phyloP scores from a whole-genome alignment of 108 stramenopile species.

The Nitzschia sp. region DNA sequence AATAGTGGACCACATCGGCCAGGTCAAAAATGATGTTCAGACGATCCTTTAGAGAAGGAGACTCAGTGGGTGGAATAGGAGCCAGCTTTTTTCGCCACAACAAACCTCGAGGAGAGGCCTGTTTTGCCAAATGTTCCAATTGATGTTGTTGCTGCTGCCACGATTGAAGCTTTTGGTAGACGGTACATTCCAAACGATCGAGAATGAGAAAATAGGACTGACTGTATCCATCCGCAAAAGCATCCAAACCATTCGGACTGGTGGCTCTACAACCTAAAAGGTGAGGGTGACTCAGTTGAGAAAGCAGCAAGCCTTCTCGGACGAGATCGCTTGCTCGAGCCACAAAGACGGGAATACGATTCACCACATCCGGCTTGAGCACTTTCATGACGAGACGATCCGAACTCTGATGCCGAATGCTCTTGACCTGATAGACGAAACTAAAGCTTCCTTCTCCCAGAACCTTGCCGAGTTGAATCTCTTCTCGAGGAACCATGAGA shows the following conservation, averaged over 20 bases:
- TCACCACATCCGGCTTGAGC: slow-evolving; percentile 16
- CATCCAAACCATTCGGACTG: slow-evolving; percentile 38
- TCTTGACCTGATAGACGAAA: slow-evolving; percentile 48
- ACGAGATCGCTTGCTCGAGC: slow-evolving; percentile 57
- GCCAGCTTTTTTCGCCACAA: too few species aligned
- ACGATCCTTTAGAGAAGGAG: not conserved
- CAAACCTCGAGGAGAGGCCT: too few species aligned
- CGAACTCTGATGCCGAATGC: too few species aligned
- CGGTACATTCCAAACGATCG: slow-evolving; percentile 59
- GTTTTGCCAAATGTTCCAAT: too few species aligned
- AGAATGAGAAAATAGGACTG: slow-evolving; percentile 59
- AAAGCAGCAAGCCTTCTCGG: slow-evolving; percentile 60
- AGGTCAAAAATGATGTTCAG: slow-evolving; percentile 12
- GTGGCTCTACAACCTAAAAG: slow-evolving; percentile 61
- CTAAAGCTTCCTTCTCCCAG: slow-evolving; percentile 67
- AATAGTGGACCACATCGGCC: slow-evolving; percentile 52
- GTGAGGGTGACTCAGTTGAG: slow-evolving; percentile 59
- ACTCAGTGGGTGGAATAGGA: too few species aligned
- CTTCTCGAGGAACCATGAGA: not conserved
- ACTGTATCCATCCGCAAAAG: slow-evolving; percentile 20
- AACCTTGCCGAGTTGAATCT: slow-evolving; percentile 43
- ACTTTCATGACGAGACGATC: slow-evolving; percentile 22
- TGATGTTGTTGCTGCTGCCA: slow-evolving; percentile 13
- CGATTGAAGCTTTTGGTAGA: slow-evolving; percentile 40
- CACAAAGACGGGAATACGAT: slow-evolving; percentile 17